Base-by-base conservation (phyloP, 1,284 basidiomycete species). In the Cerioporus squamosus region DNA sequence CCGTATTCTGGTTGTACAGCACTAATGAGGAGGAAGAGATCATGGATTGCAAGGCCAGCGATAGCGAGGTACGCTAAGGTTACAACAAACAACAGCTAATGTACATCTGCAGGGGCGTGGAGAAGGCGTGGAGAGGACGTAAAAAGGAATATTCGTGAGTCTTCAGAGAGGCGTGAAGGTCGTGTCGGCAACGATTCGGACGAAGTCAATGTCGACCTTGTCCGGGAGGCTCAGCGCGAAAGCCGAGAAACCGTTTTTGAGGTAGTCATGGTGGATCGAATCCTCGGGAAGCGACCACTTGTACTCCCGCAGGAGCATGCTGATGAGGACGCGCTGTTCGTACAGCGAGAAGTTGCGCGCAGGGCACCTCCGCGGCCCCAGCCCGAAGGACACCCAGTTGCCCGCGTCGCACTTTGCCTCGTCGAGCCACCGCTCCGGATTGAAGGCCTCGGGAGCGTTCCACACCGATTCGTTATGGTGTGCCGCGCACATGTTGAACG, bases 221-320 rank as follows among this genome's bases (percentile, higher is more conserved):
- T 66, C 51, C 31, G 71, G 71, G 2, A 70, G 50, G 40, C 62
- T 69, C 45, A 74, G 62, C 10, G 70, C 70, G 52, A 73, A 72
- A 15, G 70, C 67, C 10, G 72, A 72, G 46, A 73, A 73, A n/a
- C 55, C 72, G 48, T 74, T 74, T 53, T 70, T 62, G 17, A 70
- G 52, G 12, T 31, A 49, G 17, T 68, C 61, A 9, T 33, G 17
- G 51, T 75, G 72, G n/a, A 54, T 50, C n/a, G 69, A 68, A 26
- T 66, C 65, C 9, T 39, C 52, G 12, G 73, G 72, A 9, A 75
- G 63, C 17, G 61, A 58, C 69, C 71, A 73, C 52, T 68, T 59
- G 44, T 67, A 75, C 43, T 70, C 60, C 42, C 63, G 54, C 24
- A 75, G 57, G 15, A 75, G 63, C 64, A 73, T 68, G 20, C 70